Evolutionary conservation across 768 basidiomycete genomes (phyloP).

Genomic region (Dioszegia crocea): DNA sequence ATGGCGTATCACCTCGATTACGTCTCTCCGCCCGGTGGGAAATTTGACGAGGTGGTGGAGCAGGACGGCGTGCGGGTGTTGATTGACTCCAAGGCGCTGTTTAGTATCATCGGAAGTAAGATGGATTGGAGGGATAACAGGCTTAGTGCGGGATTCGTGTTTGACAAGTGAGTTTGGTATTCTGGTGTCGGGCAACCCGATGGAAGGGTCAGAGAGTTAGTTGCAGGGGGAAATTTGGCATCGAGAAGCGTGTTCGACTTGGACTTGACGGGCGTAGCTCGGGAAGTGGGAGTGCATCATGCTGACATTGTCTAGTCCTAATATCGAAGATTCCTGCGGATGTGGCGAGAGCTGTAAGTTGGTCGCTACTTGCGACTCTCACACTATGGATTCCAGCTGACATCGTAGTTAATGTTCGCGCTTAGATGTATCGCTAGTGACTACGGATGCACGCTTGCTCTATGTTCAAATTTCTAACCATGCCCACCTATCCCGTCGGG

Average conservation of each 20-base stretch:
- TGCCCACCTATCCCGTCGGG: too few relatives aligned
- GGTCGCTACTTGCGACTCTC: not conserved
- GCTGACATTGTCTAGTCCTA: conserved; percentile 26
- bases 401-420: conserved; percentile 12
- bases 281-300: too few relatives aligned
- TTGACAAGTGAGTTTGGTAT: conserved; percentile 39
- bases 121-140: conserved; percentile 98
- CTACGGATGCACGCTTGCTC: not conserved
- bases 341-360: conserved; percentile 46
- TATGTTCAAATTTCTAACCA: too few relatives aligned
- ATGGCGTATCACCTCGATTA: conserved; percentile 89
- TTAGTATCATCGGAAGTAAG: conserved; percentile 95
- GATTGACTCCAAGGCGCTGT: conserved; percentile 93
- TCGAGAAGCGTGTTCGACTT: too few relatives aligned
- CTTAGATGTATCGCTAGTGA: not conserved
- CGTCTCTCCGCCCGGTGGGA: conserved; percentile 64
- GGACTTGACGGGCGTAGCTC: too few relatives aligned
- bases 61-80: conserved; percentile 91
- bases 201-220: too few relatives aligned
- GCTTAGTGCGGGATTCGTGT: conserved; percentile 57
- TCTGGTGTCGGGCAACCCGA: not conserved
- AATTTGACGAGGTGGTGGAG: conserved; percentile 93
- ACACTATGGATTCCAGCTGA: not conserved
- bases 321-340: conserved; percentile 43
- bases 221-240: too few relatives aligned